These are phyloP conservation scores for Monilinia aucupariae DNA, from an alignment of 2,329 filamentous ascomycete species.

Conservation along the genomic window DNA sequence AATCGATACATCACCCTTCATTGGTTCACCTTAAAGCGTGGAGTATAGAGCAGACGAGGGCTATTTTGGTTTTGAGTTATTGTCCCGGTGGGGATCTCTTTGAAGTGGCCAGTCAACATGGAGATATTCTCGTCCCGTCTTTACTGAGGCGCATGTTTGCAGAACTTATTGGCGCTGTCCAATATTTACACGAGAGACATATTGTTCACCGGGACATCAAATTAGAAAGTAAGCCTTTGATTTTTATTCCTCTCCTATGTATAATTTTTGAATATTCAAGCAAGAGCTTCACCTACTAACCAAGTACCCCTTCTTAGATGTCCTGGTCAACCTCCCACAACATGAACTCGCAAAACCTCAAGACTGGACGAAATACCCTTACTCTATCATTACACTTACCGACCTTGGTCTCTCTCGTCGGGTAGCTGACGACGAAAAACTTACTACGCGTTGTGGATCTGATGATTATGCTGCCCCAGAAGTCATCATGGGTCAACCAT, in stretches of 20 bases:
- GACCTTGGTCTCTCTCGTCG: constrained; percentile 86
- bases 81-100: constrained; percentile 94
- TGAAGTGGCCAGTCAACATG: constrained; percentile 74
- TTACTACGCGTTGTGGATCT: constrained; percentile 91
- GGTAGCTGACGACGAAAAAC: constrained; percentile 76
- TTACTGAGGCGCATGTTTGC: constrained; percentile 82
- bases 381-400: constrained; percentile 81
- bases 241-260: constrained; percentile 13
- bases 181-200: constrained; percentile 74
- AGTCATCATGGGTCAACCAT: constrained; percentile 89
- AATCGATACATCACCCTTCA: constrained; percentile 79
- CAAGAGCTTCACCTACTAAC: neutral
- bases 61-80: constrained; percentile 82
- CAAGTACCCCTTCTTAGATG: constrained; percentile 50
- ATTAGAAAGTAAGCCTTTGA: constrained; percentile 72
- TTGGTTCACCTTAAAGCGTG: constrained; percentile 88
- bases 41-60: constrained; percentile 75
- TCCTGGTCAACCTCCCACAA: constrained; percentile 78
- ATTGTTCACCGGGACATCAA: constrained; percentile 98
- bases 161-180: constrained; percentile 78
- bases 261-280: neutral
- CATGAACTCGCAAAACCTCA: constrained; percentile 58
- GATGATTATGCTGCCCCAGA: constrained; percentile 97
- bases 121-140: constrained; percentile 58
- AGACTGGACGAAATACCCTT: constrained; percentile 70